Evolutionary conservation across 169 alveolate species (phyloP).

Genomic region (Blepharisma undulans): DNA sequence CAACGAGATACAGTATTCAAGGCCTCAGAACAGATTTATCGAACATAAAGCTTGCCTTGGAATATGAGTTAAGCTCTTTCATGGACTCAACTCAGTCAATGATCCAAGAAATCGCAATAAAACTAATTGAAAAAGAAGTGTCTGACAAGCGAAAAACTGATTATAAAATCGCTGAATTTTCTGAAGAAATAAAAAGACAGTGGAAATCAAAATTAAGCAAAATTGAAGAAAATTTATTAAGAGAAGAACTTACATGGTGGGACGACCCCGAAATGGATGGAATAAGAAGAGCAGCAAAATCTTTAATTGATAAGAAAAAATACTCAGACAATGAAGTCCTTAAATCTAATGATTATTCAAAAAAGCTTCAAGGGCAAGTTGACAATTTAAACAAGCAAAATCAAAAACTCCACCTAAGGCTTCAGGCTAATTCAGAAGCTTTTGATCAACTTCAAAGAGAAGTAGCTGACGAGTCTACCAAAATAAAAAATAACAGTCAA

Average conservation of each 20-base stretch:
- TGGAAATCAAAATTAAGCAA: background rate
- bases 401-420: background rate
- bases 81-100: background rate
- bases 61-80: background rate
- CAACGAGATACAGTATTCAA: background rate
- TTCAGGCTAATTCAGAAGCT: background rate
- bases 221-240: background rate
- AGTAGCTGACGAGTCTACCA: background rate
- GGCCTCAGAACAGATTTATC: background rate
- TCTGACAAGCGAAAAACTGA: background rate
- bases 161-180: background rate
- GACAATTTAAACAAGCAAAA: background rate
- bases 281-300: background rate
- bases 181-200: background rate
- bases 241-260: background rate
- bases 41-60: background rate
- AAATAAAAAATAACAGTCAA: background rate
- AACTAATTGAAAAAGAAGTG: background rate
- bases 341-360: background rate
- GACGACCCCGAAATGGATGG: background rate
- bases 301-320: background rate
- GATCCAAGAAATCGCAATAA: background rate
- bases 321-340: background rate
- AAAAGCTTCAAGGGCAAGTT: background rate
- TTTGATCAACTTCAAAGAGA: slow-evolving; percentile 36